These are phyloP conservation scores for Fusarium sp. DNA, from an alignment of 2,329 filamentous ascomycete species.

Conservation along the genomic window DNA sequence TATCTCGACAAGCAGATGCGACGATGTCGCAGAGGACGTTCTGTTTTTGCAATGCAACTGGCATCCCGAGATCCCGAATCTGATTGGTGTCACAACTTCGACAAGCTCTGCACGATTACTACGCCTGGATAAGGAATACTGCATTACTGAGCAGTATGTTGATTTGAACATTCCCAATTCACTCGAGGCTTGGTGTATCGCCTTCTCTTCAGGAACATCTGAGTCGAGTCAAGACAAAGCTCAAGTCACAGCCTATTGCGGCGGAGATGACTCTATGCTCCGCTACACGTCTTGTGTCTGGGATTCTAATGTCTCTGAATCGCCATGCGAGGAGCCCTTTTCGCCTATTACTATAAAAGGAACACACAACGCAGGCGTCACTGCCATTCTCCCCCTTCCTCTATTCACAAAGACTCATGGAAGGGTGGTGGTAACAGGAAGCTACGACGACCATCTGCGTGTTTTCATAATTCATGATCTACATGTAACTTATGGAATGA, in stretches of 20 bases:
- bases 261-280: slow-evolving; percentile 82
- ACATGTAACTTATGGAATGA: slow-evolving; percentile 58
- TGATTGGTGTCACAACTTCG: slow-evolving; percentile 80
- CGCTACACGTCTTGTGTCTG: slow-evolving; percentile 61
- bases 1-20: slow-evolving; percentile 62
- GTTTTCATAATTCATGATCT: slow-evolving; percentile 69
- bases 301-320: slow-evolving; percentile 22
- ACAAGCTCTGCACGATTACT: slow-evolving; percentile 74
- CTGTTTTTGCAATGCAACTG: slow-evolving; percentile 82
- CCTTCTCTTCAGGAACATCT: slow-evolving; percentile 64
- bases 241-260: slow-evolving; percentile 71
- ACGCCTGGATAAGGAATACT: slow-evolving; percentile 61
- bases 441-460: slow-evolving; percentile 89
- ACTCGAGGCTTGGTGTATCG: slow-evolving; percentile 82
- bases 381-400: slow-evolving; percentile 82
- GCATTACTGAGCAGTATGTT: slow-evolving; percentile 51
- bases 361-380: slow-evolving; percentile 86
- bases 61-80: slow-evolving; percentile 70
- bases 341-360: slow-evolving; percentile 57
- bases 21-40: slow-evolving; percentile 68
- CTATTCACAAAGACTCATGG: slow-evolving; percentile 59
- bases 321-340: slow-evolving; percentile 44
- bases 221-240: slow-evolving; percentile 30
- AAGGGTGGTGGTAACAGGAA: slow-evolving; percentile 83
- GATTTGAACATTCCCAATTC: slow-evolving; percentile 64